Conservation (phyloP, 2,329 filamentous ascomycete species). For the Trichoderma simmonsii region DNA sequence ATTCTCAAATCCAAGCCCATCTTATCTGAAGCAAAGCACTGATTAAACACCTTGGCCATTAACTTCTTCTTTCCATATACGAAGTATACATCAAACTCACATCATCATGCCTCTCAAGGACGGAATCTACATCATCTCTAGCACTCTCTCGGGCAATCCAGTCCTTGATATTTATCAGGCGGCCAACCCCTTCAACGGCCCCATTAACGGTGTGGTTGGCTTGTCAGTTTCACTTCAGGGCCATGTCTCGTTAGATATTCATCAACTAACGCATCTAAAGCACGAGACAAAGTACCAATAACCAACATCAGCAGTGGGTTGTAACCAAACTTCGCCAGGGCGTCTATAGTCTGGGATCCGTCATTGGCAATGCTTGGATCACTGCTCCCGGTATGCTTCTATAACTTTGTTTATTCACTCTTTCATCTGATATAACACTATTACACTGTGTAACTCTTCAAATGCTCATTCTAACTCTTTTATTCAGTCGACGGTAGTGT, state of each 20-base stretch:
- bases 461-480: neutral
- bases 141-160: neutral
- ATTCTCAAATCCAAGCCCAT: neutral
- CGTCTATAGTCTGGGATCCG: neutral
- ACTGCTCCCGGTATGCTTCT: conserved; percentile 1
- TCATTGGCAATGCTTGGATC: neutral
- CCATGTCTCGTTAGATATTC: neutral
- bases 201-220: neutral
- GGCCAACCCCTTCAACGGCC: neutral
- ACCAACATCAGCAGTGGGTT: conserved; percentile 2
- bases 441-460: neutral
- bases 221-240: neutral
- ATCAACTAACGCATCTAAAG: neutral
- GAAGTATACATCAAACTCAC: neutral
- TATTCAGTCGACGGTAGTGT: neutral
- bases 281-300: neutral
- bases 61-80: neutral
- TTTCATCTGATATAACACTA: neutral
- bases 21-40: neutral
- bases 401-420: neutral
- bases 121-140: conserved; percentile 7
- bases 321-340: neutral
- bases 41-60: neutral
- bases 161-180: conserved; percentile 1
- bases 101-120: neutral